These are phyloP conservation scores for Trypanosoma scelopori DNA, from an alignment of 208 protist species.

Conservation along the genomic window DNA sequence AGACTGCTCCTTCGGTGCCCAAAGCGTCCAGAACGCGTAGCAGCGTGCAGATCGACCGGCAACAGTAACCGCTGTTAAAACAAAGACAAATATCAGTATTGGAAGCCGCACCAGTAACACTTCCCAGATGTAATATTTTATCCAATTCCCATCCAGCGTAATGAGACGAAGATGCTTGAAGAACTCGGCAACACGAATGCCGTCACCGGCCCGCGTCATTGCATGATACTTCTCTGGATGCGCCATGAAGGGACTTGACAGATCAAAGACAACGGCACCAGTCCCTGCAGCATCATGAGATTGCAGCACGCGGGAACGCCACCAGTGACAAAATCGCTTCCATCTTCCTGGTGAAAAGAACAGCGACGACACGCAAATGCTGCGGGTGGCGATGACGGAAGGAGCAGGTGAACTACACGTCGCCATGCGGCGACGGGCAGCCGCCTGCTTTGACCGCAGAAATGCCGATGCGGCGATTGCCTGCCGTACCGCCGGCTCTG, in stretches of 20 bases:
- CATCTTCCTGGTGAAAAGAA: too few relatives aligned
- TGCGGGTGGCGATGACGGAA: too few relatives aligned
- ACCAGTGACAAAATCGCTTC: too few relatives aligned
- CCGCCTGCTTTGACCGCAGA: conserved; percentile 26
- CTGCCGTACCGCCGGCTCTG: conserved; percentile 5
- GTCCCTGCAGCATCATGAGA: too few relatives aligned
- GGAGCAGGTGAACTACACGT: background rate
- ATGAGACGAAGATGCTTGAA: conserved; percentile 22
- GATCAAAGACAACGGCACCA: conserved; percentile 10
- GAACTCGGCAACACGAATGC: conserved; percentile 16
- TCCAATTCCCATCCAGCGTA: conserved; percentile 14
- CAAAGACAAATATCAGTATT: conserved; percentile 15
- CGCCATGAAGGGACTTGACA: conserved; percentile 25
- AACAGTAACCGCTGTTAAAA: conserved; percentile 12
- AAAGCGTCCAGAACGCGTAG: conserved; percentile 21
- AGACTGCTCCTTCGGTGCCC: background rate
- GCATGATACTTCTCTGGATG: conserved; percentile 22
- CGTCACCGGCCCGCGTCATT: conserved; percentile 19
- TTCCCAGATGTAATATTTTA: conserved; percentile 20
- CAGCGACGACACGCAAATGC: too few relatives aligned
- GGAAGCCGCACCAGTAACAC: conserved; percentile 21
- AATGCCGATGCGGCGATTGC: conserved; percentile 13
- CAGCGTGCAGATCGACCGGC: conserved; percentile 18
- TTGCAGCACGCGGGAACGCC: too few relatives aligned
- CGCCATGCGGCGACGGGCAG: background rate